Base-by-base conservation (phyloP, 176 grass and related monocot species). In the Cenchrus americanus region DNA sequence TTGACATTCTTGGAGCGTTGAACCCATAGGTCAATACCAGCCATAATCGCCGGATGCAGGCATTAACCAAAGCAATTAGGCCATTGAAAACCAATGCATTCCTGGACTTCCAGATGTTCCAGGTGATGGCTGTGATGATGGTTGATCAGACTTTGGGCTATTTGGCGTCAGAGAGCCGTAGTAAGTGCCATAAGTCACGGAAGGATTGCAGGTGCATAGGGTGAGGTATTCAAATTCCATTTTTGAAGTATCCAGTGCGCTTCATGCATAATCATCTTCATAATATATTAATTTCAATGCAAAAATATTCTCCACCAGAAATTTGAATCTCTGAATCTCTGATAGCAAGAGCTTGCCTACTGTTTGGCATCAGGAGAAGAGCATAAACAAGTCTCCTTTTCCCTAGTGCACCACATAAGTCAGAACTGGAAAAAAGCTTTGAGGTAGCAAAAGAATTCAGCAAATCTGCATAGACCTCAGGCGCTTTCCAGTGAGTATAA, bases 401-500 rank as follows among this genome's bases (percentile, higher is more conserved):
- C 41, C 14, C n/a, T 60, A 53, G 30, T 43, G 55, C 76, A 63
- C 60, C 8, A 34, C 51, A 76, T 64, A 64, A 55, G 68, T 80
- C 69, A 87, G 22, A 78, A n/a, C 57, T 37, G 7, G 15, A 13
- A 44, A 44, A 37, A 89, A 82, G 47, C 21, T 65, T 50, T 34
- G 44, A 34, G 51, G 22, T 71, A 77, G 47, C 83, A 65, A 72
- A 86, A 78, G 71, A 83, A 86, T 61, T 83, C 51, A 79, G 67
- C 73, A 86, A 73, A 78, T 90, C 49, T 65, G 43, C 0, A 43
- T 8, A 66, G 79, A 73, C 57, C 58, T 77, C 49, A 82, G 40
- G 73, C 82, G 27, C 66, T 82, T 78, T 86, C 59, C 50, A 10
- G 88, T 74, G 73, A 90, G 83, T 83, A 86, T 74, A 86, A 78